Evolutionary conservation across 1,284 basidiomycete genomes (phyloP), one percentile per base, ranked within the genome.

Genomic region (Heterobasidion occidentale): DNA sequence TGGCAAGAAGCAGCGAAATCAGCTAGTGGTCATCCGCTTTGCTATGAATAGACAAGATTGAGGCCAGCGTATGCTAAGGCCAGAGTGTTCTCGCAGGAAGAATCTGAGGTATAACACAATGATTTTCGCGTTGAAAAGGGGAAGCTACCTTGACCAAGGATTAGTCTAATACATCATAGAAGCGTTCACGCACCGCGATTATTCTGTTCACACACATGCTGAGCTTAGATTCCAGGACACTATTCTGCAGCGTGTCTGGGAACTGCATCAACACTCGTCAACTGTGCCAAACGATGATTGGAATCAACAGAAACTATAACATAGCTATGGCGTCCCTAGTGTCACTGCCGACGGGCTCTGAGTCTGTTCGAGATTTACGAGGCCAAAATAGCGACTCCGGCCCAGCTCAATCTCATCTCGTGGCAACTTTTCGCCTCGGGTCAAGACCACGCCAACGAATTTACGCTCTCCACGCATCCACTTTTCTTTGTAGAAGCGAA

Each of bases 401-500:
- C 94, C 94, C 15, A 76, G 71, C 1, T 69, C 66, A 2, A 74
- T 70, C 68, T 91, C 86, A 65, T 96, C 86, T 57, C 94, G 79
- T 9, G 94, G 94, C 33, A 98, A 78, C 61, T 79, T 83, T 65
- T 97, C 93, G 46, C 88, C 88, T 53, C 83, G 82, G 51, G 83
- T 77, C 46, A 88, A 77, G 12, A 90, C 90, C 45, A 98, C 78
- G 44, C 94, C 94, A 54, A 96, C 81, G 64, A 83, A 95, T 68
- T 84, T 85, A 58, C 89, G 81, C 61, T 88, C 81, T 48, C 83
- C 78, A 20, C 83, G 76, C 76, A 84, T 77, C 72, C 81, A 82
- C 57, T 83, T 82, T 66, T 83, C 73, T 68, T 83, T 86, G 83
- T 96, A 98, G 74, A 93, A 98, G 52, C 92, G 89, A 53, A 98